Conservation (phyloP, 1,139 yeast species). For the Blastobotrys persicus region DNA sequence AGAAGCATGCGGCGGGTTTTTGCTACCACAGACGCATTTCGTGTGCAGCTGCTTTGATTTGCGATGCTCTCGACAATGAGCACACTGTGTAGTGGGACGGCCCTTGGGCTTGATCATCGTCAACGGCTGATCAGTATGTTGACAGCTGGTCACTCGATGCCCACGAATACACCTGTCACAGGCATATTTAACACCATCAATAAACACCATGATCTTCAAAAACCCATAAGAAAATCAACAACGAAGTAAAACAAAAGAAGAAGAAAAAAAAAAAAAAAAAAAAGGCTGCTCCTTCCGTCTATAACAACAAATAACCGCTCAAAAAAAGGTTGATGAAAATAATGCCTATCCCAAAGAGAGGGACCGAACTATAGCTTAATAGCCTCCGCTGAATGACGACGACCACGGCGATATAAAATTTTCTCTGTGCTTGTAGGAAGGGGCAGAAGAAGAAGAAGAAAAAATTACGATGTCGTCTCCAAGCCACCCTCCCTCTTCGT, state of each 20-base stretch:
- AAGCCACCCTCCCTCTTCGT: too few relatives aligned
- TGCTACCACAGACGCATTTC: constrained; percentile 67
- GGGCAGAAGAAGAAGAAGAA: not conserved
- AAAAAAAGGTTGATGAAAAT: not conserved
- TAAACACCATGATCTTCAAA: constrained; percentile 68
- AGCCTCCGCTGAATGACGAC: not conserved
- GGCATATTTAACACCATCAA: constrained; percentile 92
- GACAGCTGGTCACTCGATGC: constrained; percentile 90
- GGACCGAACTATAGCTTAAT: not conserved
- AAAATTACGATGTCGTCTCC: too few relatives aligned
- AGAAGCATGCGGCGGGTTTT: constrained; percentile 36
- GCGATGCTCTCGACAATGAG: constrained; percentile 79
- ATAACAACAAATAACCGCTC: not conserved
- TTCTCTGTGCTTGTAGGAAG: not conserved
- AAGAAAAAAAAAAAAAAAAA: not conserved
- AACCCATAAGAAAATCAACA: not conserved
- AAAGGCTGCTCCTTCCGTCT: not conserved
- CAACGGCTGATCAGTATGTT: constrained; percentile 85
- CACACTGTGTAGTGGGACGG: constrained; percentile 89
- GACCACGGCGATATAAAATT: not conserved
- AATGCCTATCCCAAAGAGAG: not conserved
- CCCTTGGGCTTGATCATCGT: constrained; percentile 96
- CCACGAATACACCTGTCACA: constrained; percentile 94
- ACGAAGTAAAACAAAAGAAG: not conserved
- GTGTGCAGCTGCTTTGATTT: constrained; percentile 68